Percentiles rank a stretch among this genome's conserved stretches.
These are phyloP conservation scores for Gnetum montanum DNA, from an alignment of 75 land plant genomes.

Conservation along the genomic window DNA sequence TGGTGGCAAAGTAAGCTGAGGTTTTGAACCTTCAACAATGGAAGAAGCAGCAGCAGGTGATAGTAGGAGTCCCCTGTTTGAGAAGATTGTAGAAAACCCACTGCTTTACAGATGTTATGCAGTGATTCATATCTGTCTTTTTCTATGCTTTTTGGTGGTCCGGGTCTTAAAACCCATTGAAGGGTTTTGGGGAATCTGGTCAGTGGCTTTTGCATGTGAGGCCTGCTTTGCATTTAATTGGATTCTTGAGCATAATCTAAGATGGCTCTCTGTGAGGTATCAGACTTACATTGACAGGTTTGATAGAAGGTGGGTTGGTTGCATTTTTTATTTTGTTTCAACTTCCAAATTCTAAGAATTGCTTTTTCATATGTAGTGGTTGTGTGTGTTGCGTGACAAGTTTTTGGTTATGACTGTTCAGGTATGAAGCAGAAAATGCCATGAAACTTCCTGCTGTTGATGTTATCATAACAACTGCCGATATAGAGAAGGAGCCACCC, in stretches of 20 bases:
- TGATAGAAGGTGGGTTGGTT: conserved; percentile 4
- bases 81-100: conserved; percentile 3
- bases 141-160: conserved; percentile 9
- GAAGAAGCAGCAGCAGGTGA: too few relatives aligned
- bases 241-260: conserved; percentile 8
- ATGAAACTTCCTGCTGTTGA: too few relatives aligned
- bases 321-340: too few relatives aligned
- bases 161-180: conserved; percentile 3
- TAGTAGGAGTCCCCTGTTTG: conserved; percentile 7
- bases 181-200: conserved; percentile 3
- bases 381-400: too few relatives aligned
- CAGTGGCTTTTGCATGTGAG: conserved; percentile 20
- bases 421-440: too few relatives aligned
- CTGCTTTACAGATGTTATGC: neutral
- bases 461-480: too few relatives aligned
- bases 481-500: too few relatives aligned
- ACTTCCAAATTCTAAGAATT: too few relatives aligned
- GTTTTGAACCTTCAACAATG: too few relatives aligned
- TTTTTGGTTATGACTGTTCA: too few relatives aligned
- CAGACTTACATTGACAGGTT: conserved; percentile 15
- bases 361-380: too few relatives aligned
- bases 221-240: conserved; percentile 19
- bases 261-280: conserved; percentile 14
- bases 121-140: conserved; percentile 10
- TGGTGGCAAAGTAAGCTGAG: too few relatives aligned